These are phyloP conservation scores for Tulasnella sp. DNA, from an alignment of 768 basidiomycete genomes.

Conservation along the genomic window DNA sequence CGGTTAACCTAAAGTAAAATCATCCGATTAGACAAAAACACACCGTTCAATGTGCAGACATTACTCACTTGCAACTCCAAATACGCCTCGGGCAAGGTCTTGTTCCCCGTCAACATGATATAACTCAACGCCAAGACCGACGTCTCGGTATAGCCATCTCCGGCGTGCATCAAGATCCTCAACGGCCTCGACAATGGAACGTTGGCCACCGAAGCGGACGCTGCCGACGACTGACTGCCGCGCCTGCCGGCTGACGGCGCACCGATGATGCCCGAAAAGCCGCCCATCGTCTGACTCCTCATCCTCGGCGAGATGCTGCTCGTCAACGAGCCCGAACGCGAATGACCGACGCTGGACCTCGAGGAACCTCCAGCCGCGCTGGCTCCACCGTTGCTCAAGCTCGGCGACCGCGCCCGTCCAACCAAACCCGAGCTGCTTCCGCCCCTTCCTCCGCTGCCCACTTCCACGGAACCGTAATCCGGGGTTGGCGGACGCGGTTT, in stretches of 20 bases:
- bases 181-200: constrained; percentile 53
- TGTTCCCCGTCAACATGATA: constrained; percentile 73
- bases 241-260: background rate
- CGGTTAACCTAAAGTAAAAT: constrained; percentile 53
- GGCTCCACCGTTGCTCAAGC: background rate
- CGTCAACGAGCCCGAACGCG: constrained; percentile 16
- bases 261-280: background rate
- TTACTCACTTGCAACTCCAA: constrained; percentile 71
- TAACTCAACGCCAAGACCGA: constrained; percentile 84
- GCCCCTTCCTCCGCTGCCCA: background rate
- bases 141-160: constrained; percentile 92
- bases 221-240: constrained; percentile 38
- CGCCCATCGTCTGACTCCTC: constrained; percentile 28
- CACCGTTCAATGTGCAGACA: constrained; percentile 59
- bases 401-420: background rate
- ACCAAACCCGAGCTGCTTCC: background rate
- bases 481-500: constrained; percentile 30
- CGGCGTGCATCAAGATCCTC: constrained; percentile 74
- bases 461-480: background rate
- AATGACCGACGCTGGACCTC: constrained; percentile 10
- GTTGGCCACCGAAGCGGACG: constrained; percentile 46
- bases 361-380: background rate
- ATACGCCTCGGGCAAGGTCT: constrained; percentile 86
- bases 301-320: constrained; percentile 14
- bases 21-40: constrained; percentile 26